Evolutionary conservation across 306 rosid genomes (phyloP), one percentile per base, ranked within the genome.

Genomic region (Medicago ruthenica): DNA sequence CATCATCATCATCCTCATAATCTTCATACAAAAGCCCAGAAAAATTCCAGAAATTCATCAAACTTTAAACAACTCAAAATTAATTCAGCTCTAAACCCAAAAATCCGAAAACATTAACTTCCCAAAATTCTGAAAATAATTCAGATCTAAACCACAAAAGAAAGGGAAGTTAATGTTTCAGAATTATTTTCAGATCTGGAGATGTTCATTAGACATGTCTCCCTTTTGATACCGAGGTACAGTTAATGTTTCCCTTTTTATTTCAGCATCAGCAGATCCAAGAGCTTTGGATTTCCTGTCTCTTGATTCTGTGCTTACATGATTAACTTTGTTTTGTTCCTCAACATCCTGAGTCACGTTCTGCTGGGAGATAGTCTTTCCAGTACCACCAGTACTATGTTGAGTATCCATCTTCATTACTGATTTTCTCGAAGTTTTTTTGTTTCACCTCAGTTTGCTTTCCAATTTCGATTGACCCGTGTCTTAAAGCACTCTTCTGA

Each of bases 341-440:
- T 85, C 86, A 37, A 69, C 78, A 63, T 85, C 83, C 73, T 45
- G 79, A 78, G 59, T 80, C 80, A 8, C 79, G 61, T 83, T 87
- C 64, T 71, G 79, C 68, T 20, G 73, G 59, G 80, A 57, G n/a
- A 14, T 65, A 66, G 65, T 41, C 73, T 72, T 84, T 68, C 77
- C 81, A 72, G 42, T 34, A 61, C 81, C 22, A 57, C 80, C 80
- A 63, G 76, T 75, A 48, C 54, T 57, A 65, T 58, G 70, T 75
- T 76, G 66, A 76, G 81, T 75, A 73, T 79, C 79, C 22, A 75
- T 67, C 79, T 83, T 86, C 73, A 59, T 62, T 67, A 71, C 79
- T 67, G 86, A 83, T 65, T n/a, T 70, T 84, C 79, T 86, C 87
- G 24, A 67, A 9, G 51, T 79, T 84, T 60, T 84, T 80, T 44